phyloP scores from a whole-genome alignment of 2,329 filamentous ascomycete genomes.

The Sporothrix schenckii region DNA sequence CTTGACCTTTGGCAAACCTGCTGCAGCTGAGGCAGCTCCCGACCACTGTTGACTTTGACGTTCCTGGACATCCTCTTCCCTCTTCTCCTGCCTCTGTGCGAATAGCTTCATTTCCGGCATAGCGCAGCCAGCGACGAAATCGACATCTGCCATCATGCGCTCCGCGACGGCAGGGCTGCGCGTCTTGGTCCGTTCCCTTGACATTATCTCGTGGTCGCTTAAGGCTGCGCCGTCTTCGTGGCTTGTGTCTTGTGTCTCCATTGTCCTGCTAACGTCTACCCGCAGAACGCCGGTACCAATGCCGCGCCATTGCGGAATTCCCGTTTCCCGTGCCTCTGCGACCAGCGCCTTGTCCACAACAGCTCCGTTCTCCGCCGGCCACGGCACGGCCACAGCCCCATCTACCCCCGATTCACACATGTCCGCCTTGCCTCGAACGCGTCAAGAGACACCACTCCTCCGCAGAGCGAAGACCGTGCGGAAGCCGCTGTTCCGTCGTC shows the following conservation, averaged over 20 bases:
- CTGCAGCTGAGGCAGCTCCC: conserved; percentile 34
- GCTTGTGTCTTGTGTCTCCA: too few species aligned
- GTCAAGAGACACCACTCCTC: background rate
- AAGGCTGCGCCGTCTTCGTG: background rate
- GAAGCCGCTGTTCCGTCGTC: conserved; percentile 16
- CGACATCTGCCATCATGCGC: conserved; percentile 18
- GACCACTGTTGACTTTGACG: background rate
- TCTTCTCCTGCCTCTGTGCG: background rate
- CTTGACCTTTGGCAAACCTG: conserved; percentile 21
- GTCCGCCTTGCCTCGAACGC: conserved; percentile 22
- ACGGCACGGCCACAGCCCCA: background rate
- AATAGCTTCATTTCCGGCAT: conserved; percentile 15
- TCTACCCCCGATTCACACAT: background rate
- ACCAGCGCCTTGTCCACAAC: background rate
- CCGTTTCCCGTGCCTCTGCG: conserved; percentile 4
- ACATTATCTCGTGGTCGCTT: background rate
- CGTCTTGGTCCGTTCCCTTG: conserved; percentile 29
- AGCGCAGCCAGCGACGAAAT: background rate
- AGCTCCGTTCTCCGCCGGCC: conserved; percentile 22
- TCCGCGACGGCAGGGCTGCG: conserved; percentile 30
- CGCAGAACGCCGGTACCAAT: conserved; percentile 21
- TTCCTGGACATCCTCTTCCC: too few species aligned
- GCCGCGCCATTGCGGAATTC: background rate
- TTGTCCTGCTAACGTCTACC: conserved; percentile 4
- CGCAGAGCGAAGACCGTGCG: background rate